Conservation (phyloP, 1,284 basidiomycete genomes). For the Apiotrichum mycotoxinovorans region DNA sequence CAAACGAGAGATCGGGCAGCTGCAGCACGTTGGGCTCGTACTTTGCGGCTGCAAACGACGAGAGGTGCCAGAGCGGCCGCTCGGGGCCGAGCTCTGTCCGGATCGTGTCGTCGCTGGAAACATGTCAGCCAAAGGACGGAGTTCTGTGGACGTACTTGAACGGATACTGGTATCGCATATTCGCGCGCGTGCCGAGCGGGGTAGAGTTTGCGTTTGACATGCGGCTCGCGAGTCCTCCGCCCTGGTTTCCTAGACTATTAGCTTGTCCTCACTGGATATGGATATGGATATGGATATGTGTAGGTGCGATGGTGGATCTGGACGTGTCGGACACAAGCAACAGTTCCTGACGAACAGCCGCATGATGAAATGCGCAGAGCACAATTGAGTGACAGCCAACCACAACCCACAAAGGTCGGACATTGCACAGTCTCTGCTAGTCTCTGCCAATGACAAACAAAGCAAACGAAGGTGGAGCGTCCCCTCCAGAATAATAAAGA, state of each 20-base stretch:
- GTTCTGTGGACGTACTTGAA: slow-evolving; percentile 34
- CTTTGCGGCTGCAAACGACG: slow-evolving; percentile 70
- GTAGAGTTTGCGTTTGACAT: slow-evolving; percentile 17
- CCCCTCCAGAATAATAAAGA: too few relatives aligned
- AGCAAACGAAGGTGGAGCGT: too few relatives aligned
- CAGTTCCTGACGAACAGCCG: too few relatives aligned
- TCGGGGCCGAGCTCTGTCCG: slow-evolving; percentile 36
- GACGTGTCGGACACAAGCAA: too few relatives aligned
- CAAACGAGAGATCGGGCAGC: slow-evolving; percentile 69
- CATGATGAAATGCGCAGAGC: too few relatives aligned
- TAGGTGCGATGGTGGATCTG: too few relatives aligned
- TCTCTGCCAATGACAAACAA: too few relatives aligned
- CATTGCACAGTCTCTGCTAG: too few relatives aligned
- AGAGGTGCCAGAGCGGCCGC: slow-evolving; percentile 72
- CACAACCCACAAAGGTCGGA: too few relatives aligned
- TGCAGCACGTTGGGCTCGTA: slow-evolving; percentile 65
- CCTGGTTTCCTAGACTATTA: neutral
- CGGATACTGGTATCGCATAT: slow-evolving; percentile 21
- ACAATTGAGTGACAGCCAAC: too few relatives aligned
- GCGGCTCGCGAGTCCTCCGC: slow-evolving; percentile 6
- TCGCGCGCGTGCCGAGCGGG: slow-evolving; percentile 16
- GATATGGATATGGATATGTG: neutral
- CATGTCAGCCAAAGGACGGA: neutral
- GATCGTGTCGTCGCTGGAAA: slow-evolving; percentile 34
- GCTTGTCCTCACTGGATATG: neutral